Evolutionary conservation across 2,329 filamentous ascomycete species (phyloP).

Genomic region (Chrysoporthe austroafricana): DNA sequence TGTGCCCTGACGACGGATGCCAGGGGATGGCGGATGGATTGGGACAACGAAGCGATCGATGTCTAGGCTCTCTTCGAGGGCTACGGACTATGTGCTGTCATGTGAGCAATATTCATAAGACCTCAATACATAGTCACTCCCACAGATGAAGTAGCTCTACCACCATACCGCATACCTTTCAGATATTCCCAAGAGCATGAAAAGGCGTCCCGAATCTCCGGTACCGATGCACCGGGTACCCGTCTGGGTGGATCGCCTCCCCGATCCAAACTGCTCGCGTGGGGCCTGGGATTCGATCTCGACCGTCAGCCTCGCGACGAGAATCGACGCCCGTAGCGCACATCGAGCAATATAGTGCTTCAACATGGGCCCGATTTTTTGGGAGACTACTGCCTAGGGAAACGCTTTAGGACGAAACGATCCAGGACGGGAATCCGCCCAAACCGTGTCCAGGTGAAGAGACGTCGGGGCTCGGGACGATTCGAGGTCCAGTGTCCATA

Average conservation of each 20-base stretch:
- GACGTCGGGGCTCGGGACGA: constrained; percentile 23
- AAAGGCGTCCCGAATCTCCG: background rate
- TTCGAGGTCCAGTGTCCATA: constrained; percentile 24
- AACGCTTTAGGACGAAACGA: background rate
- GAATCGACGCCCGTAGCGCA: background rate
- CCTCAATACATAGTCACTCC: too few species aligned
- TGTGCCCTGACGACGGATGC: too few species aligned
- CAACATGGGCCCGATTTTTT: background rate
- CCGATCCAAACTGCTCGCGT: background rate
- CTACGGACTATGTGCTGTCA: too few species aligned
- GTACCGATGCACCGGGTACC: background rate
- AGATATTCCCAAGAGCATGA: too few species aligned
- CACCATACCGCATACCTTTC: too few species aligned
- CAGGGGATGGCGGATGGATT: too few species aligned
- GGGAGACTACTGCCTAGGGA: background rate
- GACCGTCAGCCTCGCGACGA: background rate
- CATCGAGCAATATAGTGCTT: background rate
- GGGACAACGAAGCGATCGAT: too few species aligned
- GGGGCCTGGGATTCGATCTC: background rate
- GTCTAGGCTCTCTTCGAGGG: too few species aligned
- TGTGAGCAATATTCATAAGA: too few species aligned
- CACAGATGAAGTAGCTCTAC: too few species aligned
- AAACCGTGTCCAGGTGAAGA: background rate
- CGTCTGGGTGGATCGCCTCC: background rate
- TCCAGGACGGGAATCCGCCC: background rate